phyloP scores from a whole-genome alignment of 352 stramenopile genomes.

The Phytophthora lateralis region DNA sequence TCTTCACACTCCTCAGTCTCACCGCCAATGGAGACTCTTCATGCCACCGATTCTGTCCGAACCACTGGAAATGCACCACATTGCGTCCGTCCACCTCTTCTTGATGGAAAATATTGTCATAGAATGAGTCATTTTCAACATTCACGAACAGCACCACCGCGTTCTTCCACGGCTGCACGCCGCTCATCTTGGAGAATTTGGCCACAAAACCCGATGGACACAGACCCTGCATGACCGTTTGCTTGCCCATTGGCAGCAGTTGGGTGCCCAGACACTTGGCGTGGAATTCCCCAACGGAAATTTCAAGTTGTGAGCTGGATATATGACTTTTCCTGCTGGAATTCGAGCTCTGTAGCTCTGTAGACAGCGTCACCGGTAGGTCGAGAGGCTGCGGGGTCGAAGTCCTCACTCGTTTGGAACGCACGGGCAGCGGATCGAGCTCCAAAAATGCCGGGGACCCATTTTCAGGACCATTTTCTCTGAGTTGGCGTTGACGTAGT shows the following conservation, averaged over 20 bases:
- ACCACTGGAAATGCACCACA: constrained; percentile 65
- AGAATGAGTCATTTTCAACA: constrained; percentile 32
- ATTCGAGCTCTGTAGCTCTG: background rate
- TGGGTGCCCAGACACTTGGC: constrained; percentile 52
- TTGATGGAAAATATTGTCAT: constrained; percentile 60
- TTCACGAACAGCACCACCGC: constrained; percentile 66
- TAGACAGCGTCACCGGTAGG: constrained; percentile 11
- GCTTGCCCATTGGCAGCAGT: constrained; percentile 56
- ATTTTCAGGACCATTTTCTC: background rate
- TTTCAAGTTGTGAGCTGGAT: constrained; percentile 35
- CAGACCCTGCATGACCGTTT: constrained; percentile 53
- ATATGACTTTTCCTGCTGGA: constrained; percentile 14
- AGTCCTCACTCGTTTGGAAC: constrained; percentile 7
- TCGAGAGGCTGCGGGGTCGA: constrained; percentile 7
- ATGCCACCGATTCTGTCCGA: constrained; percentile 42
- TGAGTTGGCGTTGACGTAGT: constrained; percentile 18
- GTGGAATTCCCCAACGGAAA: constrained; percentile 55
- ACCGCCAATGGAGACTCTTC: constrained; percentile 35
- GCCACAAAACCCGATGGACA: constrained; percentile 34
- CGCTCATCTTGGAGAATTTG: constrained; percentile 53
- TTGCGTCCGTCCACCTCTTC: constrained; percentile 8
- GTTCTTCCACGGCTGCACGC: constrained; percentile 60
- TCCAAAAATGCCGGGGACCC: constrained; percentile 1
- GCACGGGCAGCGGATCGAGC: background rate
- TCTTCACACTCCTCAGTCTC: constrained; percentile 35